These are phyloP conservation scores for Lentinus brumalis DNA, from an alignment of 768 basidiomycete species.

Conservation along the genomic window DNA sequence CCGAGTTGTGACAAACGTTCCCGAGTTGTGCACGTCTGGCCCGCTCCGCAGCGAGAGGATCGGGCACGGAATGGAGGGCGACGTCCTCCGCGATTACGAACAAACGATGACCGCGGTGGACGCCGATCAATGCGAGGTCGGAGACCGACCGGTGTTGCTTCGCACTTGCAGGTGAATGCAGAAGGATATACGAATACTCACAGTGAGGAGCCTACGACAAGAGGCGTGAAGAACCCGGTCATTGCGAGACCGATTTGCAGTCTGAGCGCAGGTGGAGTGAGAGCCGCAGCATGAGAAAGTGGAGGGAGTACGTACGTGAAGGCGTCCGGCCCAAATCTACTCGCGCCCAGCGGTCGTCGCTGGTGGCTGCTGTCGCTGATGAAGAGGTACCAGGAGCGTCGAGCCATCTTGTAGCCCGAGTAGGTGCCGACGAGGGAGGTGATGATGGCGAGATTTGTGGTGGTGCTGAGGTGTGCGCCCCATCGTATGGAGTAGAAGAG, in stretches of 20 bases:
- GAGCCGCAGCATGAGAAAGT: background rate
- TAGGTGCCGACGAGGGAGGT: slow-evolving; percentile 34
- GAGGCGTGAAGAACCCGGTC: slow-evolving; percentile 30
- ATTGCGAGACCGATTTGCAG: slow-evolving; percentile 26
- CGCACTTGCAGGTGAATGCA: too few species aligned
- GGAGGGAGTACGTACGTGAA: slow-evolving; percentile 25
- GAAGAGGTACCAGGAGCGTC: slow-evolving; percentile 29
- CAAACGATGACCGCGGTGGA: too few species aligned
- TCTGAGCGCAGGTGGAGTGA: slow-evolving; percentile 11
- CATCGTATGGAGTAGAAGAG: slow-evolving; percentile 33
- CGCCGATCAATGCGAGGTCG: too few species aligned
- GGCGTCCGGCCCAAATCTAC: slow-evolving; percentile 31
- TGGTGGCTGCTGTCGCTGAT: slow-evolving; percentile 25
- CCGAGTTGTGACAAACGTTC: too few species aligned
- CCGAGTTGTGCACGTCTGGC: too few species aligned
- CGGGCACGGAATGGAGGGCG: too few species aligned
- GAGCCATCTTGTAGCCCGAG: slow-evolving; percentile 31
- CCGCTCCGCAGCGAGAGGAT: too few species aligned
- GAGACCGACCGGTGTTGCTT: too few species aligned
- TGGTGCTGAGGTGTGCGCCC: slow-evolving; percentile 32
- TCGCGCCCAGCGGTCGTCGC: slow-evolving; percentile 31
- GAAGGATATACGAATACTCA: slow-evolving; percentile 11
- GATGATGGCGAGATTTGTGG: slow-evolving; percentile 36
- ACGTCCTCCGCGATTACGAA: too few species aligned
- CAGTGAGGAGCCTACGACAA: slow-evolving; percentile 34